phyloP scores from a whole-genome alignment of 257 asterid genomes.

The Capsicum pubescens region DNA sequence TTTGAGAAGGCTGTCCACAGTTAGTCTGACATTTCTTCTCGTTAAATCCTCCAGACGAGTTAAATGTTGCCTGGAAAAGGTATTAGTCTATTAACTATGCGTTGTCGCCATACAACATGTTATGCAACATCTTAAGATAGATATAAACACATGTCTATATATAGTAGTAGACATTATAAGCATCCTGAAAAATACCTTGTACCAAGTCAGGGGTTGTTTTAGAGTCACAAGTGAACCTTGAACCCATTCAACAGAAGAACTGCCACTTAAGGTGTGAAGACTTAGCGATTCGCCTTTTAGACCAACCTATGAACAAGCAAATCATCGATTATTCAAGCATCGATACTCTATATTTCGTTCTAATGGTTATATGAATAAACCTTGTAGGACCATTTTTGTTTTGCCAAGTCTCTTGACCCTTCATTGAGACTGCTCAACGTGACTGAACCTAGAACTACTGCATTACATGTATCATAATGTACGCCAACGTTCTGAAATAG shows the following conservation, averaged over 20 bases:
- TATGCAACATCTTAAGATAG: background rate
- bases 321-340: background rate
- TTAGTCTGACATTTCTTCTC: slow-evolving; percentile 74
- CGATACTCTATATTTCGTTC: background rate
- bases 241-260: slow-evolving; percentile 48
- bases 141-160: background rate
- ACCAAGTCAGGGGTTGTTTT: slow-evolving; percentile 94
- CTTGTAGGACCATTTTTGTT: slow-evolving; percentile 87
- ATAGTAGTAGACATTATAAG: background rate
- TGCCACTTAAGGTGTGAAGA: slow-evolving; percentile 44
- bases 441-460: too few species aligned
- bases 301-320: slow-evolving; percentile 62
- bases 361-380: slow-evolving; percentile 36
- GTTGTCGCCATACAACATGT: too few species aligned
- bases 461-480: too few species aligned
- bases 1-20: slow-evolving; percentile 92
- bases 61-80: too few species aligned
- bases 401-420: slow-evolving; percentile 53
- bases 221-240: slow-evolving; percentile 62
- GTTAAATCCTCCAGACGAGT: slow-evolving; percentile 65
- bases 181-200: slow-evolving; percentile 56
- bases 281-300: slow-evolving; percentile 71
- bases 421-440: too few species aligned
- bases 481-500: too few species aligned
- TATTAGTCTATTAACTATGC: too few species aligned